phyloP scores from a whole-genome alignment of 352 stramenopile species.

The Saprolegnia diclina region DNA sequence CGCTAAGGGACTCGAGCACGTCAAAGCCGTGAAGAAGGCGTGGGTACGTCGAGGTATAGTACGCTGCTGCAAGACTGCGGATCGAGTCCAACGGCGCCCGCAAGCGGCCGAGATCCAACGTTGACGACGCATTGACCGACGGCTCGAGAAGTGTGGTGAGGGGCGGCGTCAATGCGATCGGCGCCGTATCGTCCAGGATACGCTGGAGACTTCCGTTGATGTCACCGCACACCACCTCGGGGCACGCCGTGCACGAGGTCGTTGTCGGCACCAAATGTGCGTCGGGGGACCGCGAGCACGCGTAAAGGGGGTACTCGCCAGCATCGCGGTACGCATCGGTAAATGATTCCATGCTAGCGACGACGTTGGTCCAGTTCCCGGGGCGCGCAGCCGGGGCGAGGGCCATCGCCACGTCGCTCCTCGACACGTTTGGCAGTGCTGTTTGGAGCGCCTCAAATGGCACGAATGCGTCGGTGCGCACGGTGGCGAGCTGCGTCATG shows the following conservation, averaged over 20 bases:
- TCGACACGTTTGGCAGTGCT: background rate
- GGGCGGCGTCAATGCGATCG: too few relatives aligned
- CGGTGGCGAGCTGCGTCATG: background rate
- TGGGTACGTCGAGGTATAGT: background rate
- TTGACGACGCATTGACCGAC: background rate
- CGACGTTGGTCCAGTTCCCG: background rate
- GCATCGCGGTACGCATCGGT: background rate
- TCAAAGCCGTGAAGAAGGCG: background rate
- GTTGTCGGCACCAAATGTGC: background rate
- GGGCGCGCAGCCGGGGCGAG: background rate
- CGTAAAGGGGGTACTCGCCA: background rate
- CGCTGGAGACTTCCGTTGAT: background rate
- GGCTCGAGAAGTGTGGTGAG: background rate
- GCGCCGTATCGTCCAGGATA: background rate
- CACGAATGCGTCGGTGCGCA: background rate
- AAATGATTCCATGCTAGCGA: background rate
- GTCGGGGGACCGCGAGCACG: background rate
- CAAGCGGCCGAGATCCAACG: background rate
- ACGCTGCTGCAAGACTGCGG: background rate
- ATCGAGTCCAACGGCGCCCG: background rate
- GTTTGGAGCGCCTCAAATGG: background rate
- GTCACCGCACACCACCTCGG: constrained; percentile 1
- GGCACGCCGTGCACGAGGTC: constrained; percentile 3
- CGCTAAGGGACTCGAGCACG: background rate
- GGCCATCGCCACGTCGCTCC: background rate